Conservation (phyloP, 2,329 filamentous ascomycete genomes). For the Cladophialophora exuberans region DNA sequence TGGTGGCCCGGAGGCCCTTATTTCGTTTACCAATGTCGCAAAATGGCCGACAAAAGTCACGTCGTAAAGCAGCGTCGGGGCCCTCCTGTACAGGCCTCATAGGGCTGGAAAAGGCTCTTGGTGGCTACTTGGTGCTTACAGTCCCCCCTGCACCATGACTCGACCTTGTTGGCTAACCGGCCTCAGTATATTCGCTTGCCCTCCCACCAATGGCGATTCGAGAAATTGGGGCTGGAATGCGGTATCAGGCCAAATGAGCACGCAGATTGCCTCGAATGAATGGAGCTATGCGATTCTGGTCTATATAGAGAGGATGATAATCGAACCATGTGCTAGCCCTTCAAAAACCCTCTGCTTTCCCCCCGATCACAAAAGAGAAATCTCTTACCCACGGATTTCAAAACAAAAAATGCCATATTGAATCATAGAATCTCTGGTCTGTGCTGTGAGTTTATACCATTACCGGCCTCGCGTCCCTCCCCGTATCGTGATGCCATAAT, state of each 20-base stretch:
- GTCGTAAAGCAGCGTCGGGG: constrained; percentile 8
- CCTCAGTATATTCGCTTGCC: not conserved
- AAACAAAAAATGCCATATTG: too few species aligned
- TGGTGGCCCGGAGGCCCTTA: not conserved
- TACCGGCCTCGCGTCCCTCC: too few species aligned
- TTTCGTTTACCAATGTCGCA: not conserved
- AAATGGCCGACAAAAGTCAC: constrained; percentile 4
- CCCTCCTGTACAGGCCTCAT: constrained; percentile 1
- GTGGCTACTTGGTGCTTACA: constrained; percentile 12
- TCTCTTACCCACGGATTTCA: too few species aligned
- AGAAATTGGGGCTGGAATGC: not conserved
- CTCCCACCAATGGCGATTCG: not conserved
- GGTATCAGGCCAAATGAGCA: not conserved
- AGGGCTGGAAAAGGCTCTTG: constrained; percentile 20
- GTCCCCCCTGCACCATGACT: constrained; percentile 4
- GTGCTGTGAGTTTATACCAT: too few species aligned
- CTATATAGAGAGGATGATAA: too few species aligned
- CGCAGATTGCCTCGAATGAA: constrained; percentile 1
- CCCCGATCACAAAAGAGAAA: not conserved
- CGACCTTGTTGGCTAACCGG: not conserved
- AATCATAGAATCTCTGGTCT: too few species aligned
- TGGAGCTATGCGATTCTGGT: not conserved
- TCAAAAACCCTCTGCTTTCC: not conserved
- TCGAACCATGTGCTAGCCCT: too few species aligned
- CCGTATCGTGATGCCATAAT: constrained; percentile 21